Conservation (phyloP, 1,139 yeast genomes). For the Protomyces inundatus region DNA sequence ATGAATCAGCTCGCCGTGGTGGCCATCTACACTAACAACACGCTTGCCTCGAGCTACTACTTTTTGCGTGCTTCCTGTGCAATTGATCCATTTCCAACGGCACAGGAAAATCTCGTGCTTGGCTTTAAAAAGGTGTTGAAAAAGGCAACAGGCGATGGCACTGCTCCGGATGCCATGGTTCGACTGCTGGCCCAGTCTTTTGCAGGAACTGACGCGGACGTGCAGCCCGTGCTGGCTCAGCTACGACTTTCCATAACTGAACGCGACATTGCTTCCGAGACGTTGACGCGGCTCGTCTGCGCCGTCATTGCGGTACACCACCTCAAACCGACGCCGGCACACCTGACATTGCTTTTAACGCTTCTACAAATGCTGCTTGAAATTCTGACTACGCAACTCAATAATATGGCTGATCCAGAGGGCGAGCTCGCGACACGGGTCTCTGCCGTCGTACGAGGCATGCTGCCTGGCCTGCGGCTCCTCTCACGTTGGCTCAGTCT, state of each 20-base stretch:
- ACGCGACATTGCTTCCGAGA: slow-evolving; percentile 28
- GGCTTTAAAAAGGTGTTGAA: slow-evolving; percentile 30
- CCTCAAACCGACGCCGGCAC: background rate
- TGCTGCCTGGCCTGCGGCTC: slow-evolving; percentile 27
- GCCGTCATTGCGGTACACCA: slow-evolving; percentile 29
- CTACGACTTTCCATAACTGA: slow-evolving; percentile 12
- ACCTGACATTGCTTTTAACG: slow-evolving; percentile 18
- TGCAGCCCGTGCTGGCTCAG: background rate
- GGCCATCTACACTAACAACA: slow-evolving; percentile 27
- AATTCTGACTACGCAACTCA: slow-evolving; percentile 11
- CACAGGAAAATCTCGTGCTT: slow-evolving; percentile 30
- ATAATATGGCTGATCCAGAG: background rate
- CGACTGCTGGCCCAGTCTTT: background rate
- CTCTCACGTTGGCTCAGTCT: slow-evolving; percentile 29
- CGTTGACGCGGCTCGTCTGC: slow-evolving; percentile 24
- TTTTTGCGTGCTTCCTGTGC: slow-evolving; percentile 32
- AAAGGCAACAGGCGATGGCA: background rate
- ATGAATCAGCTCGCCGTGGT: slow-evolving; percentile 34
- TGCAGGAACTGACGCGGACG: background rate
- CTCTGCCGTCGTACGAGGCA: slow-evolving; percentile 27
- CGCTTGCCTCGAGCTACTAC: slow-evolving; percentile 31
- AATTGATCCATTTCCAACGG: slow-evolving; percentile 30
- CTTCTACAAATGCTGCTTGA: slow-evolving; percentile 15
- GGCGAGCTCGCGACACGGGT: slow-evolving; percentile 12
- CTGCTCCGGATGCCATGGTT: background rate